Base-by-base conservation (phyloP, 768 basidiomycete genomes). In the Podaxis sp. region DNA sequence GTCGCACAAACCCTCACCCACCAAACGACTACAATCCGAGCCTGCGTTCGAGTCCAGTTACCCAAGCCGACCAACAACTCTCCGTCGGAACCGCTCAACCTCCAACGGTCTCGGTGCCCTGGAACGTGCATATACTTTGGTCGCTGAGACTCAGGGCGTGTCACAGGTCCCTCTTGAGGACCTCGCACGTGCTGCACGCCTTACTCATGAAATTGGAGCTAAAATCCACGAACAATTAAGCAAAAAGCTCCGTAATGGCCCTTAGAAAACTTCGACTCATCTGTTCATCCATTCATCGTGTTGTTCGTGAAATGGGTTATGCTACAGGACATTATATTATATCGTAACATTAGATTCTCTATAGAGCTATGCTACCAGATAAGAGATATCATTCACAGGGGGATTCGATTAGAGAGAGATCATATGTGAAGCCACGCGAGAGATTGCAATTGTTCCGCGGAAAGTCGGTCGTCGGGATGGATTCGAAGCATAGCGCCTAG, bases 121-220 rank as follows among this genome's bases (percentile, higher is more conserved):
- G 26, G 76, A 76, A 58, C 74, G 75, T 10, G 79, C 82, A 11
- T 82, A 81, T 62, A 75, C 76, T 8, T 76, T 77, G 11, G 67
- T 86, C 13, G 65, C 73, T 8, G 69, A 71, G 38, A 68, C 69
- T 7, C 74, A 75, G 12, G 78, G 77, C 8, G 78, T 72, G 7
- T 84, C 84, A 20, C 84, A 87, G 61, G 74, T 82, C 36, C 75
- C 81, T 15, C 71, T 81, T 26, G 73, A 81, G 24, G 84, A 85
- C 64, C 75, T 87, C 13, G 65, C 82, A 13, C 77, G 79, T 28
- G 83, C 82, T 8, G 77, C 78, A 17, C 74, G 68, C 38, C 66
- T 85, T 33, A 78, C 81, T 4, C 77, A 82, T 64, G 74, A 78
- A 66, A 80, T 87, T 17, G 79, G 80, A 41, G 72, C 74, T 15